Evolutionary conservation across 2,329 filamentous ascomycete genomes (phyloP).

Genomic region (Gremmenia infestans): DNA sequence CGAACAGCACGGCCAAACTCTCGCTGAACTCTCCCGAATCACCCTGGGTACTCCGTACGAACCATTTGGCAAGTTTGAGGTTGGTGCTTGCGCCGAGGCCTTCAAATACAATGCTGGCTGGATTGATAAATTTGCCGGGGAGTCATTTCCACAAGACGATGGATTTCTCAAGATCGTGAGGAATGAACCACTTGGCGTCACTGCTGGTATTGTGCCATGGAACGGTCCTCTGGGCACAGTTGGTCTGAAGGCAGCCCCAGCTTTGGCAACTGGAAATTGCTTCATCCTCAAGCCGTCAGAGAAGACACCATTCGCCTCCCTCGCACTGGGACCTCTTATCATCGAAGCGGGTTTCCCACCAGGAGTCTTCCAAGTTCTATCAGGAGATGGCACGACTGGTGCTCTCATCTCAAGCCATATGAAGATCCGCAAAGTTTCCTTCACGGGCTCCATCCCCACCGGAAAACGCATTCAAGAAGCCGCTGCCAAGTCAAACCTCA

Average conservation of each 20-base stretch:
- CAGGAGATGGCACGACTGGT: constrained; percentile 37
- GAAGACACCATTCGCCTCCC: constrained; percentile 51
- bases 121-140: constrained; percentile 37
- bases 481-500: constrained; percentile 38
- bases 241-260: constrained; percentile 52
- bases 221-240: constrained; percentile 46
- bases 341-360: constrained; percentile 31
- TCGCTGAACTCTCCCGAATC: constrained; percentile 39
- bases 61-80: constrained; percentile 41
- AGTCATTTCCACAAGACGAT: constrained; percentile 39
- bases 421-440: constrained; percentile 36
- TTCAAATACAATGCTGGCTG: constrained; percentile 35
- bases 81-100: constrained; percentile 28
- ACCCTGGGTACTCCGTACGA: constrained; percentile 42
- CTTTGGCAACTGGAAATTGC: constrained; percentile 54
- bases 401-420: constrained; percentile 35
- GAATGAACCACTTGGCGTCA: constrained; percentile 41
- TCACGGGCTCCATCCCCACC: constrained; percentile 36
- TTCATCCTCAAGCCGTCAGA: constrained; percentile 60
- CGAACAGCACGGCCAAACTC: constrained; percentile 32
- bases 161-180: constrained; percentile 39
- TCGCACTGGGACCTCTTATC: constrained; percentile 40
- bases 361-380: constrained; percentile 37
- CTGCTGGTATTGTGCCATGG: constrained; percentile 53
- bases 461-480: constrained; percentile 38